Evolutionary conservation across 306 rosid genomes (phyloP), one percentile per base, ranked within the genome.

Genomic region (Dicorynia guianensis): DNA sequence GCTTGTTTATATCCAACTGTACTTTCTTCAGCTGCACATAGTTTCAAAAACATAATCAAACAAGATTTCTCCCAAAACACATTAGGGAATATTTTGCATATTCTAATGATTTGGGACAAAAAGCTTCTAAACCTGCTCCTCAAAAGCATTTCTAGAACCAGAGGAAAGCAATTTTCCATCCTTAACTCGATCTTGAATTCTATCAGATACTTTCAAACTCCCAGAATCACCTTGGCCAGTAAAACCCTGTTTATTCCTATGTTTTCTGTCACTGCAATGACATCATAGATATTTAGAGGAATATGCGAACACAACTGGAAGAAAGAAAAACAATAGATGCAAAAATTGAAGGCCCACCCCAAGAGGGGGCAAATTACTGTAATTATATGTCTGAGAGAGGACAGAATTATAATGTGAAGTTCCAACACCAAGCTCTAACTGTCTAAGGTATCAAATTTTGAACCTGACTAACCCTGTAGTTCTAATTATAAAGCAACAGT

Each of bases 161-260:
- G 81, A 69, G 63, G 88, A 76, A 61, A 76, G 46, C 62, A 78
- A 8, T 50, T 91, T 87, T 77, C 79, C 91, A 55, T 86, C 92
- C 85, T 66, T 86, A 77, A 64, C 79, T 69, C 25, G 87, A 68
- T 88, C 89, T 63, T 81, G 90, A 78, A 78, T 72, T 74, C 86
- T 86, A 60, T 84, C 89, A 47, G 88, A 80, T 72, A 68, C 72
- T 79, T 82, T 88, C 81, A 87, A 78, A 74, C 85, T 86, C 79
- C 85, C 96, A 85, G 97, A 86, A 74, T 87, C 97, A 79, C 81
- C 85, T 71, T 76, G 87, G 60, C 85, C 80, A 77, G 84, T 87
- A 44, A 79, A 36, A 38, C 69, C 88, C 59, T 80, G 91, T 47
- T 73, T 88, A 85, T 87, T 90, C 86, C 81, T 83, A 64, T 77